Conservation (phyloP, 2,329 filamentous ascomycete species). For the Botrytis fragariae region DNA sequence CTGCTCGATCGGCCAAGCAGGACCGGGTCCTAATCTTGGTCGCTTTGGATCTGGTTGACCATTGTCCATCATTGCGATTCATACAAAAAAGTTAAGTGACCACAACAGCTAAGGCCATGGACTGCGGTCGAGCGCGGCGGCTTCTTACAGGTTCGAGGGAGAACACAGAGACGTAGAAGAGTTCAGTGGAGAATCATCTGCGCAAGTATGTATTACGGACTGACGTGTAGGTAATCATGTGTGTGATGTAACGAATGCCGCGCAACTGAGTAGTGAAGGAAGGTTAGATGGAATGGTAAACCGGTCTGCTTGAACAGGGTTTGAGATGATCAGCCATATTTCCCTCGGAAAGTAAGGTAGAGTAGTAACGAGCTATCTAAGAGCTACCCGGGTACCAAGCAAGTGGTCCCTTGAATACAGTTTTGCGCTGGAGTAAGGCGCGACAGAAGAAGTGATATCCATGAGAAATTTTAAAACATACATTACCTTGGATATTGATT, state of each 20-base stretch:
- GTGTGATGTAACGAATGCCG: constrained; percentile 30
- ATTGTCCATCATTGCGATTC: constrained; percentile 52
- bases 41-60: constrained; percentile 59
- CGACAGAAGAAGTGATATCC: not conserved
- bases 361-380: not conserved
- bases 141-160: constrained; percentile 38
- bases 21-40: constrained; percentile 48
- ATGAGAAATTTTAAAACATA: constrained; percentile 8
- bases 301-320: constrained; percentile 19
- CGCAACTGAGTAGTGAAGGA: constrained; percentile 22
- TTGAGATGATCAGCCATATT: constrained; percentile 18
- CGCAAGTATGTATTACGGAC: constrained; percentile 32
- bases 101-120: constrained; percentile 41
- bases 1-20: constrained; percentile 22
- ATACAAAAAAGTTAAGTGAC: constrained; percentile 44
- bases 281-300: not conserved
- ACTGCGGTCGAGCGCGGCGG: constrained; percentile 38
- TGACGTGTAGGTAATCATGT: constrained; percentile 34
- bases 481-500: constrained; percentile 15
- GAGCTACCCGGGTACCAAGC: constrained; percentile 8
- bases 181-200: constrained; percentile 35
- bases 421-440: constrained; percentile 13
- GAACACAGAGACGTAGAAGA: constrained; percentile 32
- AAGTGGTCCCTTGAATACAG: constrained; percentile 3
- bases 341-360: not conserved